phyloP scores from a whole-genome alignment of 345 rosid species.

The Physaria fendleri region DNA sequence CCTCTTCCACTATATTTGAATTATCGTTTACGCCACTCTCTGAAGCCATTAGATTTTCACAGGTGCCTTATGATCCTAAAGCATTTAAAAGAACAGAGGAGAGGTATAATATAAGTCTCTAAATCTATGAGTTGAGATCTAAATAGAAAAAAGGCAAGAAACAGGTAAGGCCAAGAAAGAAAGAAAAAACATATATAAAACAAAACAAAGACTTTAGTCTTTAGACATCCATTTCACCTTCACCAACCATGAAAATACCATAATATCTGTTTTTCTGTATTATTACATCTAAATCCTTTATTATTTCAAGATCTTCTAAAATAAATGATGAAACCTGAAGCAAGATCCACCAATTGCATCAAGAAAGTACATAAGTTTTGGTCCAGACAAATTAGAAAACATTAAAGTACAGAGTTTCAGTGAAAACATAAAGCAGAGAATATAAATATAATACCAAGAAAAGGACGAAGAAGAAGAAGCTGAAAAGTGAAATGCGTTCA shows the following conservation, averaged over 20 bases:
- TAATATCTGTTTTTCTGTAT: background rate
- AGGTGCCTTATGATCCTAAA: slow-evolving; percentile 9
- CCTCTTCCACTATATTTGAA: slow-evolving; percentile 8
- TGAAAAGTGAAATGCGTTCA: slow-evolving; percentile 5
- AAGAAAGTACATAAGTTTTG: background rate
- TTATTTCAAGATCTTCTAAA: background rate
- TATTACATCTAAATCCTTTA: background rate
- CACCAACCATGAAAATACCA: slow-evolving; percentile 4
- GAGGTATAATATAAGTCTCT: background rate
- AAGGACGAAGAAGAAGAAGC: slow-evolving; percentile 11
- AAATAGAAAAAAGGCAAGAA: background rate
- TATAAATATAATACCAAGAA: slow-evolving; percentile 7
- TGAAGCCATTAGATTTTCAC: slow-evolving; percentile 19
- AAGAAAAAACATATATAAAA: background rate
- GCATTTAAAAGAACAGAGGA: slow-evolving; percentile 1
- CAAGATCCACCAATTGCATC: slow-evolving; percentile 3
- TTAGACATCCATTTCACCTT: no score
- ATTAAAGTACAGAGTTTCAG: background rate
- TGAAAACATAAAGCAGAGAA: slow-evolving; percentile 4
- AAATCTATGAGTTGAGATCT: background rate
- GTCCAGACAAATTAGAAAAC: slow-evolving; percentile 7
- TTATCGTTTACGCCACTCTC: slow-evolving; percentile 8
- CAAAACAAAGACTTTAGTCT: background rate
- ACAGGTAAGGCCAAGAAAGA: background rate
- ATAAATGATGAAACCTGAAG: slow-evolving; percentile 8